These are phyloP conservation scores for Sphagnum fallax DNA, from an alignment of 228 moss, liverwort and hornwort genomes.

Conservation along the genomic window DNA sequence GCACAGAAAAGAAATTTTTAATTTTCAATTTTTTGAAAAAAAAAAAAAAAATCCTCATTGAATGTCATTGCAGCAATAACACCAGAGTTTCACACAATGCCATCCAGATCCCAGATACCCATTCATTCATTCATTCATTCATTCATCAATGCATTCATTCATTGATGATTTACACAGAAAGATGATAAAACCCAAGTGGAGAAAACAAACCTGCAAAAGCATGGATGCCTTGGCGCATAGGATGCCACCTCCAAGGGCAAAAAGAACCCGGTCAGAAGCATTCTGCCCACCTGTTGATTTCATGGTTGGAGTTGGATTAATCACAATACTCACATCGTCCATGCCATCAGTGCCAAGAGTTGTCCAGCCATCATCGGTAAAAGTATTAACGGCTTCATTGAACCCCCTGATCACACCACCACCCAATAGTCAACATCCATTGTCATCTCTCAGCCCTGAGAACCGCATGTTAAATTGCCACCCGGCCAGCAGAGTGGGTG, in stretches of 20 bases:
- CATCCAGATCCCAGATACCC: no score
- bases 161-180: no score
- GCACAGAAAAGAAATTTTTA: conserved; percentile 9
- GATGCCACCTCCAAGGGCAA: conserved; percentile 87
- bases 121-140: no score
- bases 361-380: conserved; percentile 93
- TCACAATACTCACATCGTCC: conserved; percentile 91
- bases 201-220: conserved; percentile 62
- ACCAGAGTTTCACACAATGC: no score
- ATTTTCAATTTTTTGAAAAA: neutral
- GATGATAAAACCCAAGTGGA: neutral
- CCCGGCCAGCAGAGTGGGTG: no score
- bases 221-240: conserved; percentile 97
- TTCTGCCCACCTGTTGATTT: conserved; percentile 81
- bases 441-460: no score
- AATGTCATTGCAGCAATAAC: no score
- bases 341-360: conserved; percentile 74
- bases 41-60: no score
- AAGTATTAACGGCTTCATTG: conserved; percentile 92
- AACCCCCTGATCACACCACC: conserved; percentile 68
- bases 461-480: no score
- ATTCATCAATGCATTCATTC: no score
- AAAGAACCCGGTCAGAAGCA: conserved; percentile 77
- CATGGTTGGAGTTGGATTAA: conserved; percentile 73
- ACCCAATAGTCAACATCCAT: neutral